Evolutionary conservation across 2,329 filamentous ascomycete species (phyloP).

Genomic region (Myriosclerotinia scirpicola): DNA sequence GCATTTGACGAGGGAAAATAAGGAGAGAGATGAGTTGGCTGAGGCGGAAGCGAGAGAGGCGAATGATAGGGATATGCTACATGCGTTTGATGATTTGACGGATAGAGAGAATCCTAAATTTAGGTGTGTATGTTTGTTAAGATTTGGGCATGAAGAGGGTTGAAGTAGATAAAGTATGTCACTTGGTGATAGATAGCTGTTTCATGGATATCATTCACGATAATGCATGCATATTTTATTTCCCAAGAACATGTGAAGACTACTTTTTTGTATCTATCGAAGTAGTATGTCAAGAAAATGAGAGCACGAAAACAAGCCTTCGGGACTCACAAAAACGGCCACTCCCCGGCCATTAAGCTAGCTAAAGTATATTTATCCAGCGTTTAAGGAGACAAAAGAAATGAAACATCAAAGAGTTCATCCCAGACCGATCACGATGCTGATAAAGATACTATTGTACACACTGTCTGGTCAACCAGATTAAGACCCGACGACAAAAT

Average conservation of each 20-base stretch:
- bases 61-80: slow-evolving; percentile 30
- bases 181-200: background rate
- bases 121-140: slow-evolving; percentile 29
- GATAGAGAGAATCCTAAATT: slow-evolving; percentile 38
- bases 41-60: slow-evolving; percentile 8
- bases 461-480: background rate
- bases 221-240: background rate
- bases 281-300: background rate
- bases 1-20: slow-evolving; percentile 22
- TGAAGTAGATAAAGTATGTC: background rate
- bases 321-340: background rate
- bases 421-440: background rate
- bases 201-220: slow-evolving; percentile 1
- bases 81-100: slow-evolving; percentile 40
- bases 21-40: slow-evolving; percentile 20
- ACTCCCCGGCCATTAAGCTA: slow-evolving; percentile 11
- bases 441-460: slow-evolving; percentile 16
- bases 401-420: slow-evolving; percentile 6
- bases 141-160: background rate
- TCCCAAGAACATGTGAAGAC: background rate
- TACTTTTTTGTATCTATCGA: slow-evolving; percentile 2
- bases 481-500: slow-evolving; percentile 9
- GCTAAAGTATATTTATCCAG: slow-evolving; percentile 17
- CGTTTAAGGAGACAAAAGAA: slow-evolving; percentile 13
- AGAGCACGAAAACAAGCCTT: background rate